These are phyloP conservation scores for Calocybe indica DNA, from an alignment of 768 basidiomycete species.

Conservation along the genomic window DNA sequence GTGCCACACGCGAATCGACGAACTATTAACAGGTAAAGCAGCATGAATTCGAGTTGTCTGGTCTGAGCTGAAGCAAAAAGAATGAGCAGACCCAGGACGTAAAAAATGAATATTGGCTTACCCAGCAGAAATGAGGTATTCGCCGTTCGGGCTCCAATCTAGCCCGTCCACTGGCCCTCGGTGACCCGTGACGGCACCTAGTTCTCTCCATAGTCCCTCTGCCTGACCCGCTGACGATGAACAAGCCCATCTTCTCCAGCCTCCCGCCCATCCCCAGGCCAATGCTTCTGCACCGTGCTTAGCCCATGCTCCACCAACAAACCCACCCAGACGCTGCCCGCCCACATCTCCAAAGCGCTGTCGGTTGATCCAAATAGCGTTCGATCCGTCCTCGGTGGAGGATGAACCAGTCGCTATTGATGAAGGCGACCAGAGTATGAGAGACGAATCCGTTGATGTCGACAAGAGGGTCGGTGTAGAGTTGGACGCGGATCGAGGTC, in stretches of 20 bases:
- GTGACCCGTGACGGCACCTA: constrained; percentile 83
- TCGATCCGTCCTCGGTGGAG: constrained; percentile 27
- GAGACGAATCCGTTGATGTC: constrained; percentile 89
- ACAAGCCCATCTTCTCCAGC: constrained; percentile 84
- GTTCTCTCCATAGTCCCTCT: constrained; percentile 63
- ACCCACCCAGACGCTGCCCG: constrained; percentile 86
- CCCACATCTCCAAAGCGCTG: constrained; percentile 94
- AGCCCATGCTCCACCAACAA: constrained; percentile 87
- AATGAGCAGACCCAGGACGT: constrained; percentile 1
- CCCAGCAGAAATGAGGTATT: constrained; percentile 85
- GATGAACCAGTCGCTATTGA: constrained; percentile 22
- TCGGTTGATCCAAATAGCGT: constrained; percentile 83
- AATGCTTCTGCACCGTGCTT: constrained; percentile 54
- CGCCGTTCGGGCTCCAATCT: constrained; percentile 82
- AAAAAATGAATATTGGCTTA: constrained; percentile 26
- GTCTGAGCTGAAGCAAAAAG: constrained; percentile 55
- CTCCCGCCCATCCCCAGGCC: constrained; percentile 93
- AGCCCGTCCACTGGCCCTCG: constrained; percentile 72
- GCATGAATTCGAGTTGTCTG: constrained; percentile 92
- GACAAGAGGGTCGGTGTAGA: constrained; percentile 65
- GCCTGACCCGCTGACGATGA: constrained; percentile 11
- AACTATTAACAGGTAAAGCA: constrained; percentile 25
- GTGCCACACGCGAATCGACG: constrained; percentile 48
- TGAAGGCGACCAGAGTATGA: constrained; percentile 92
- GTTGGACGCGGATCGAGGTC: constrained; percentile 27